Evolutionary conservation across 2,329 filamentous ascomycete species (phyloP).

Genomic region (Aotearoamyces nothofagi): DNA sequence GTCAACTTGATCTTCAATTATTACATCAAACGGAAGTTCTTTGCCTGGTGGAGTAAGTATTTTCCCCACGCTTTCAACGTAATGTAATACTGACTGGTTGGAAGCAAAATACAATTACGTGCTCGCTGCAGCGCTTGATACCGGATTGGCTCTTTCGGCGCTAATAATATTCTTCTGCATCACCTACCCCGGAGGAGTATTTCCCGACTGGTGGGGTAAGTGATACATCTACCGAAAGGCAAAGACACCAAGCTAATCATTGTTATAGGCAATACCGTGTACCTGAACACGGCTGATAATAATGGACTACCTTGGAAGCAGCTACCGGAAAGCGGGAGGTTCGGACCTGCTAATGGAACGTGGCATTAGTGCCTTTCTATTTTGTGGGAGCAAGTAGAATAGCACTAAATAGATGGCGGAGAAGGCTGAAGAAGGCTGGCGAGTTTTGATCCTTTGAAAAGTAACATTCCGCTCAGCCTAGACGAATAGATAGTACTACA

Average conservation of each 20-base stretch:
- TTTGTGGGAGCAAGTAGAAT: no score
- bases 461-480: no score
- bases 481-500: no score
- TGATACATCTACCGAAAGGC: constrained; percentile 25
- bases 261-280: constrained; percentile 8
- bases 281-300: constrained; percentile 11
- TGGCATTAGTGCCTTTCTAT: constrained; percentile 7
- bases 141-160: constrained; percentile 51
- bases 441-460: no score
- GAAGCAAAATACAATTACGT: no score
- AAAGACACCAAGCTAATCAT: no score
- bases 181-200: constrained; percentile 41
- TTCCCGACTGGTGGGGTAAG: constrained; percentile 53
- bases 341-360: constrained; percentile 5
- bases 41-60: constrained; percentile 49
- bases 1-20: constrained; percentile 60
- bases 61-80: constrained; percentile 51
- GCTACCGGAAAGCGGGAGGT: constrained; percentile 8
- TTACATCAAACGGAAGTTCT: constrained; percentile 45
- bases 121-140: constrained; percentile 47
- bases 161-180: constrained; percentile 57
- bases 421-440: no score
- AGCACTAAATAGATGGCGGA: no score
- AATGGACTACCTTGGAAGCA: constrained; percentile 6
- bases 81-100: constrained; percentile 49